Conservation (phyloP, 1,284 basidiomycete species). For the Boletus holoroseus region DNA sequence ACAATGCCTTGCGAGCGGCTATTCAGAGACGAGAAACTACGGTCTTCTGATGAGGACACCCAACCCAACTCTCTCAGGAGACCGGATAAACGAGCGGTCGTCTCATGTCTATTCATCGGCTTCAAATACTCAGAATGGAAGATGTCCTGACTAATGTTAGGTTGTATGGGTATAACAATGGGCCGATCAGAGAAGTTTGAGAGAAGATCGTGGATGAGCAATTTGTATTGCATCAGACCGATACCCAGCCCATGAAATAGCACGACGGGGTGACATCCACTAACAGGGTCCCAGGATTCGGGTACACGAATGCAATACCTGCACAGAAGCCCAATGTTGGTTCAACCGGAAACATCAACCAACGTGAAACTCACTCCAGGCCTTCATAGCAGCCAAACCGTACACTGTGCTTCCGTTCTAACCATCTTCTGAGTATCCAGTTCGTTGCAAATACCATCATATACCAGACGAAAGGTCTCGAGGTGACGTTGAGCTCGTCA, state of each 20-base stretch:
- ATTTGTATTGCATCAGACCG: constrained; percentile 65
- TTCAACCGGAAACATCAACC: neutral
- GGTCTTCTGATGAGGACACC: constrained; percentile 36
- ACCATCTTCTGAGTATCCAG: constrained; percentile 41
- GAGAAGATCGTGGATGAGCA: constrained; percentile 47
- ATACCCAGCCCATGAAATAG: constrained; percentile 87
- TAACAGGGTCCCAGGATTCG: constrained; percentile 51
- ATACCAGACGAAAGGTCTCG: constrained; percentile 74
- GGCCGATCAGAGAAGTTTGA: constrained; percentile 62
- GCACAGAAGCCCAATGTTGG: neutral
- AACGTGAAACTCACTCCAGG: constrained; percentile 51
- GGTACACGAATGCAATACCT: constrained; percentile 78
- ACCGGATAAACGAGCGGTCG: constrained; percentile 52
- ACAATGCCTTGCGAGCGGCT: constrained; percentile 49
- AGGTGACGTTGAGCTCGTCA: constrained; percentile 66
- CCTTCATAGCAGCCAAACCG: constrained; percentile 49
- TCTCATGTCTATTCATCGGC: constrained; percentile 62
- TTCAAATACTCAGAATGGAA: constrained; percentile 69
- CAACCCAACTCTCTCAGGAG: constrained; percentile 66
- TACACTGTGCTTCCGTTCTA: constrained; percentile 45
- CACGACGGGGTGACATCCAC: constrained; percentile 64
- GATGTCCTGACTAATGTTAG: constrained; percentile 80
- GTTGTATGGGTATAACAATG: constrained; percentile 74
- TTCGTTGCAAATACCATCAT: constrained; percentile 55
- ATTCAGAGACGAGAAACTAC: constrained; percentile 2